phyloP scores from a whole-genome alignment of 2,329 filamentous ascomycete species.

The Hymenoscyphus fructigenus region DNA sequence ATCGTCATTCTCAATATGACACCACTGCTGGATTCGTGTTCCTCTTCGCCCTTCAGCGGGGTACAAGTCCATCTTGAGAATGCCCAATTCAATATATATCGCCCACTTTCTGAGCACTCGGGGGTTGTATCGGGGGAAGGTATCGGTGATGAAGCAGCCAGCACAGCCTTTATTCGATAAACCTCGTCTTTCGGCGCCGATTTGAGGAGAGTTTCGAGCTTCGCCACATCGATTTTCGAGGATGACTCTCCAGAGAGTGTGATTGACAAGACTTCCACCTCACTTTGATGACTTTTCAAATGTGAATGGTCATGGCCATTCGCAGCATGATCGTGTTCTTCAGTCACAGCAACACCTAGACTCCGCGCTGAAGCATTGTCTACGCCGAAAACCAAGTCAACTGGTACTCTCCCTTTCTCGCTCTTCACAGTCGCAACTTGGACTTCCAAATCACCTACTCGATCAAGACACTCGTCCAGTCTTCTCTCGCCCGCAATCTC shows the following conservation, averaged over 20 bases:
- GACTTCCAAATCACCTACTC: conserved; percentile 65
- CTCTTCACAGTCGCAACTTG: conserved; percentile 78
- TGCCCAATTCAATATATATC: conserved; percentile 97
- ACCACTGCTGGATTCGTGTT: conserved; percentile 57
- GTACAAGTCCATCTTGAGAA: conserved; percentile 96
- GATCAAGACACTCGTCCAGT: conserved; percentile 65
- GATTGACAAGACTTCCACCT: conserved; percentile 91
- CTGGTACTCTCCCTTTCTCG: conserved; percentile 73
- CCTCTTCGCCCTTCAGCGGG: conserved; percentile 47
- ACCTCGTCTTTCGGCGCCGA: conserved; percentile 87
- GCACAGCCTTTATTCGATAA: conserved; percentile 84
- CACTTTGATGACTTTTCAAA: conserved; percentile 64
- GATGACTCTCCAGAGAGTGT: conserved; percentile 53
- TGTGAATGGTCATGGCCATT: conserved; percentile 54
- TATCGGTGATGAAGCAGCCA: conserved; percentile 49
- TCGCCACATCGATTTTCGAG: conserved; percentile 53
- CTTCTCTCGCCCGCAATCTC: conserved; percentile 59
- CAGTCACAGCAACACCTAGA: conserved; percentile 43
- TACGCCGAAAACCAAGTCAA: conserved; percentile 80
- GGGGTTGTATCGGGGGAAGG: conserved; percentile 49
- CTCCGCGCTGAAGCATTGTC: conserved; percentile 73
- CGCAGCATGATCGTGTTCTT: conserved; percentile 38
- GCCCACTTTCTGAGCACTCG: conserved; percentile 39
- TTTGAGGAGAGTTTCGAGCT: conserved; percentile 66
- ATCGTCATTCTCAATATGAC: conserved; percentile 69